Percentiles rank a stretch among this genome's conserved stretches.
Conservation (phyloP, 2,329 filamentous ascomycete species). For the Ophiostoma montium region DNA sequence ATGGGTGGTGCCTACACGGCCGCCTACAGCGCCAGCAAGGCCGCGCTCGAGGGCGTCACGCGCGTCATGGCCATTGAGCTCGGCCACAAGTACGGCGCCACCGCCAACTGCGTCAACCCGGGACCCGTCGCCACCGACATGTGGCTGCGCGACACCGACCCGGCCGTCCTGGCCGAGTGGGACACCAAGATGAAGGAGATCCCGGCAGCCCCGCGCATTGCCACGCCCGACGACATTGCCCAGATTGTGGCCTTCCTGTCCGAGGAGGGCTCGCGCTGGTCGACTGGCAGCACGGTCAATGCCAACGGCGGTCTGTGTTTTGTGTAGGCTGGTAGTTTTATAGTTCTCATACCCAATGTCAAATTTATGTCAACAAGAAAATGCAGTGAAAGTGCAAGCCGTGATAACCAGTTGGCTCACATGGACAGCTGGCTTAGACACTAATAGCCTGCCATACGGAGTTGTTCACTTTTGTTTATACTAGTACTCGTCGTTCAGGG, state of each 20-base stretch:
- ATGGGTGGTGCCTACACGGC: slow-evolving; percentile 1
- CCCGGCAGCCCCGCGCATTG: slow-evolving; percentile 35
- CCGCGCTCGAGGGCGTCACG: slow-evolving; percentile 45
- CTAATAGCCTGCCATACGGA: too few relatives aligned
- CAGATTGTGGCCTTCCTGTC: slow-evolving; percentile 42
- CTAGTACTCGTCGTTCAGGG: too few relatives aligned
- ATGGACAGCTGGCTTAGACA: too few relatives aligned
- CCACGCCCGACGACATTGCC: slow-evolving; percentile 38
- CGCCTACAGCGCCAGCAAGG: slow-evolving; percentile 15
- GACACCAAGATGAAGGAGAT: slow-evolving; percentile 38
- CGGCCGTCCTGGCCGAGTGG: slow-evolving; percentile 35
- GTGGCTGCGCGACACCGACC: slow-evolving; percentile 13
- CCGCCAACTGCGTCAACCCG: slow-evolving; percentile 45
- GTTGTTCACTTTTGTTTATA: too few relatives aligned
- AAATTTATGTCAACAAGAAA: too few relatives aligned
- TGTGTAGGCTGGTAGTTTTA: background rate
- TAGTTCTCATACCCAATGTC: too few relatives aligned
- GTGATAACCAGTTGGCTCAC: too few relatives aligned
- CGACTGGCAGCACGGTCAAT: slow-evolving; percentile 40
- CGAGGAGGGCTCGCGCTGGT: slow-evolving; percentile 32
- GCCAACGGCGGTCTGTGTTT: slow-evolving; percentile 31
- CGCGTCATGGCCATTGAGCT: slow-evolving; percentile 43
- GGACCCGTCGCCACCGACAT: slow-evolving; percentile 46
- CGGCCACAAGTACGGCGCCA: slow-evolving; percentile 35
- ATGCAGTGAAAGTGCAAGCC: too few relatives aligned